Base-by-base conservation (phyloP, 441 rosid genomes). In the Theobroma grandiflorum region DNA sequence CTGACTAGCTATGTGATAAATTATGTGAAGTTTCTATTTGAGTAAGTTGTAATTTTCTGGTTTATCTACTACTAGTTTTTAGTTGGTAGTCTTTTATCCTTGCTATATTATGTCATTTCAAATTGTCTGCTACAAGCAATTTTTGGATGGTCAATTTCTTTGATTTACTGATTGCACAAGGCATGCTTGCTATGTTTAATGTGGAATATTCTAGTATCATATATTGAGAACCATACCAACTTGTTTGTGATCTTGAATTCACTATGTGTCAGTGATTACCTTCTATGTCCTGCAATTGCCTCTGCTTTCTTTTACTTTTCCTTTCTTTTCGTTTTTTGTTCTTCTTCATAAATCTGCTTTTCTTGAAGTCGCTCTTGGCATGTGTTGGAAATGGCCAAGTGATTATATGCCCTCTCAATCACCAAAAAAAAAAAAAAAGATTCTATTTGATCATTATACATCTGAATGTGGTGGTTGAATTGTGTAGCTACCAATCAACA, bases 1-100 rank as follows among this genome's bases (percentile, higher is more conserved):
- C 87, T 95, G 82, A 97, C 98, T 38, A 97, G 99, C 94, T 97
- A 97, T 64, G 97, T 97, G 75, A 97, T 97, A 79, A 94, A 97
- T 79, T 95, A 97, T 20, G 98, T 95, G 75, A 97, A 97, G 86
- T 95, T 97, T 83, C 89, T 97, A 40, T 97, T 94, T 6, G 99
- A 97, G 98, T 95, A 86, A 89, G 99, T 85, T 72, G 14, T 35
- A 62, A 72, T 57, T 35, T 55, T 70, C 68, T 65, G 6, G 33
- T 16, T 83, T 37, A 65, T 20, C 64, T 50, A n/a, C 47, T 37
- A 58, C 15, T 52, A 15, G 43, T 20, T 59, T 71, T 74, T 64
- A 42, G 7, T 66, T 62, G 35, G 18, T 15, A 57, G 38, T 38
- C 20, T 3, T 35, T 11, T 38, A n/a, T 1, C 33, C 15, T 14